Evolutionary conservation across 2,329 filamentous ascomycete species (phyloP), one percentile per base, ranked within the genome.

Genomic region (Ophiostoma perfectum): DNA sequence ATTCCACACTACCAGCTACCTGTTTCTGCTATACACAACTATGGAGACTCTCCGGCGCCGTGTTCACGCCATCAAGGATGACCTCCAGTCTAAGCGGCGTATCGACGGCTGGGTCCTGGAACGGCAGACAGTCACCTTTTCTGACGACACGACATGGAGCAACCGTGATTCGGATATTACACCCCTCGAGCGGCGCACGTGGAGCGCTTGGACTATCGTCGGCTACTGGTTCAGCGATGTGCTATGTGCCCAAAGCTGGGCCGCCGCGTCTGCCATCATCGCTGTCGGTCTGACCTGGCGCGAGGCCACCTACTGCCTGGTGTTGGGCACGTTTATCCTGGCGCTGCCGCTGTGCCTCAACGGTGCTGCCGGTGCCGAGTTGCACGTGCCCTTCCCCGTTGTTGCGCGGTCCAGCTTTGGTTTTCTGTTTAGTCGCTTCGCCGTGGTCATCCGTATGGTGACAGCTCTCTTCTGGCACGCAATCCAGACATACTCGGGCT

Each of bases 241-340:
- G 9, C 74, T 82, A 71, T 80, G 80, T 66, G 78, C 79, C 39
- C 79, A 81, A 71, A 75, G 77, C 58, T 83, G 81, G 80, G 76
- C 78, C 73, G 78, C 77, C n/a, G 79, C 80, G 3, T 77, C 79
- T 5, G 47, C 47, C 47, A 49, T 49, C 7, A 49, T 49, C 8
- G 47, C 47, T 18, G 47, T 49, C 47, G 81, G 81, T 12, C 74
- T 81, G 68, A 80, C 79, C 3, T 81, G 77, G 73, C 70, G 72
- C 64, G 85, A 87, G 73, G 82, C 82, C 0, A 78, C 84, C 64
- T 76, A 76, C 38, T 75, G 76, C 47, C 86, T 82, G 72, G 70
- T 81, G 65, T 83, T 89, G 14, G 88, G 88, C 49, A 82, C 83
- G 14, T 79, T 83, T 14, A 87, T 85, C 71, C 84, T 86, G 39